Conservation (phyloP, 495 filamentous ascomycete species). For the Emericellopsis terricola region DNA sequence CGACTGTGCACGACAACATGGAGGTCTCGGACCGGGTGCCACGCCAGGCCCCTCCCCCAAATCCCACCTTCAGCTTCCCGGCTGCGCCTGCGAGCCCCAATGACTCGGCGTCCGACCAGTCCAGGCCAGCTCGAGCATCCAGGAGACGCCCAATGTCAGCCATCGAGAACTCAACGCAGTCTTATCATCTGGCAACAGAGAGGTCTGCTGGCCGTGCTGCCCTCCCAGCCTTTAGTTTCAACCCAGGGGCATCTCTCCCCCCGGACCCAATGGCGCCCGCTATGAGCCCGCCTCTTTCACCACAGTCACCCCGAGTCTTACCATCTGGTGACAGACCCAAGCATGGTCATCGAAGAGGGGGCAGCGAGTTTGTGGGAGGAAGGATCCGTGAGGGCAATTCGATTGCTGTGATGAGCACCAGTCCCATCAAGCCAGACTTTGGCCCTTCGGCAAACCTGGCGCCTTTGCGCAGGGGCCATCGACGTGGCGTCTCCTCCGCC, state of each 20-base stretch:
- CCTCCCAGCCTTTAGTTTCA: slow-evolving; percentile 49
- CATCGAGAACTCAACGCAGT: slow-evolving; percentile 14
- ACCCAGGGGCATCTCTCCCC: slow-evolving; percentile 27
- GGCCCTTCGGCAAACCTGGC: slow-evolving; percentile 28
- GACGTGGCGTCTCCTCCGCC: slow-evolving; percentile 71
- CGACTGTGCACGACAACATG: slow-evolving; percentile 10
- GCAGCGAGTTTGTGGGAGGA: slow-evolving; percentile 64
- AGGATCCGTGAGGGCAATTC: slow-evolving; percentile 40
- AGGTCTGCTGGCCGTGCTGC: slow-evolving; percentile 9
- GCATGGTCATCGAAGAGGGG: slow-evolving; percentile 45
- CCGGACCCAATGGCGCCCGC: slow-evolving; percentile 13
- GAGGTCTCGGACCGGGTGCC: slow-evolving; percentile 7
- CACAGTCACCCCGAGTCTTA: slow-evolving; percentile 21
- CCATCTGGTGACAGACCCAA: slow-evolving; percentile 20
- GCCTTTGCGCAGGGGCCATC: slow-evolving; percentile 48
- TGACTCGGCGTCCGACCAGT: slow-evolving; percentile 24
- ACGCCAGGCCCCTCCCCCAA: slow-evolving; percentile 36
- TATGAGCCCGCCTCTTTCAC: slow-evolving; percentile 23
- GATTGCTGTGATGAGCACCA: slow-evolving; percentile 38
- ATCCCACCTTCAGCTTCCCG: slow-evolving; percentile 59
- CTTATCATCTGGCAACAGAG: slow-evolving; percentile 2
- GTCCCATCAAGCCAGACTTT: slow-evolving; percentile 44
- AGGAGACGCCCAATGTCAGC: slow-evolving; percentile 28
- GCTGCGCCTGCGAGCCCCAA: slow-evolving; percentile 25
- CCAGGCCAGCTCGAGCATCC: slow-evolving; percentile 23